Conservation (phyloP, 371 early-diverging fungal genomes). For the Gilbertella persicaria region DNA sequence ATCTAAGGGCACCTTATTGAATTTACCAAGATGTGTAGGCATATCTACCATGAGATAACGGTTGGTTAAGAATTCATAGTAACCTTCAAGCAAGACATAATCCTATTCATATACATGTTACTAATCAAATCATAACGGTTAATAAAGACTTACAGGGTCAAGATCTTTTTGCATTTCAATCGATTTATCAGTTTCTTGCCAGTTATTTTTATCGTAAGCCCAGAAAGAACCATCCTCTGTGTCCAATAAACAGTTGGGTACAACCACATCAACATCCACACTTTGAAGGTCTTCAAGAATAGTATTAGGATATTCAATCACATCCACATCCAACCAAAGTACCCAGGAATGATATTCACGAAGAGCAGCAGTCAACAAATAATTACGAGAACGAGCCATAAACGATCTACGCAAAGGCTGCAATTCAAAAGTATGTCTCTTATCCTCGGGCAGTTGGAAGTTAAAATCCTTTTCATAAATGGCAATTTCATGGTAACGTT, state of each 20-base stretch:
- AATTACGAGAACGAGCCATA: conserved; percentile 64
- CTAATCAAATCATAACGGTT: background rate
- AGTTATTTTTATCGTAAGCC: conserved; percentile 68
- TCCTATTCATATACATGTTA: conserved; percentile 25
- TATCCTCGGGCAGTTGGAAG: conserved; percentile 46
- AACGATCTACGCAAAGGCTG: conserved; percentile 56
- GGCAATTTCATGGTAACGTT: conserved; percentile 51
- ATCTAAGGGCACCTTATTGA: conserved; percentile 37
- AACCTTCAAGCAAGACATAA: conserved; percentile 48
- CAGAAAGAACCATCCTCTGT: conserved; percentile 41
- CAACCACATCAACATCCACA: conserved; percentile 65
- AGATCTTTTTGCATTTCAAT: conserved; percentile 51
- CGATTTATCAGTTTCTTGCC: conserved; percentile 62
- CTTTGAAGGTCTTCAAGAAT: conserved; percentile 59
- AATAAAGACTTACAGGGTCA: conserved; percentile 41
- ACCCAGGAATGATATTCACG: conserved; percentile 64
- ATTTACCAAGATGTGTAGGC: conserved; percentile 37
- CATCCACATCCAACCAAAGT: conserved; percentile 70
- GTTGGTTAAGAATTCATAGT: conserved; percentile 44
- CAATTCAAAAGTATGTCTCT: conserved; percentile 52
- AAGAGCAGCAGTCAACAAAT: conserved; percentile 54
- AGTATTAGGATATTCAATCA: conserved; percentile 56
- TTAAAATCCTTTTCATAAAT: conserved; percentile 58
- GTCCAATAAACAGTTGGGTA: conserved; percentile 59
- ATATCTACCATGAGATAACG: conserved; percentile 52